These are phyloP conservation scores for Pneumocystis wakefieldiae DNA, from an alignment of 1,139 yeast genomes.

Conservation along the genomic window DNA sequence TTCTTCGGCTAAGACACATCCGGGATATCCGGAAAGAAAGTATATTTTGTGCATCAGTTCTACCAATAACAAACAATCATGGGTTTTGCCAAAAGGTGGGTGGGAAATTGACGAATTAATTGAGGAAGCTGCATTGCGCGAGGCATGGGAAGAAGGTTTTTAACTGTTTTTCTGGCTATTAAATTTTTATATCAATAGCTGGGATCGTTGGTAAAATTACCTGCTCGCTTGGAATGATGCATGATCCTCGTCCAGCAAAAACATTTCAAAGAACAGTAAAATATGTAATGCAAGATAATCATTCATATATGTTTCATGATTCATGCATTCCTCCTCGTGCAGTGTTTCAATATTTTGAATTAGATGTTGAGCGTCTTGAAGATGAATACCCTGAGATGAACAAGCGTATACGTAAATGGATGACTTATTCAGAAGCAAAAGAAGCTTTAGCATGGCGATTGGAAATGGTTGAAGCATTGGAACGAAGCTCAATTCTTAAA, in stretches of 20 bases:
- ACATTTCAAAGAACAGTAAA: slow-evolving; percentile 4
- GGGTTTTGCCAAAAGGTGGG: slow-evolving; percentile 87
- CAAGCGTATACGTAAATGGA: slow-evolving; percentile 12
- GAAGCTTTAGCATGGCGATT: slow-evolving; percentile 6
- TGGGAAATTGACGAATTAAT: slow-evolving; percentile 68
- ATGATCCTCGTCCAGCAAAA: slow-evolving; percentile 6
- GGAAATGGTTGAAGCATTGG: slow-evolving; percentile 10
- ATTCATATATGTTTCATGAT: background rate
- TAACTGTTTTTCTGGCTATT: slow-evolving; percentile 28
- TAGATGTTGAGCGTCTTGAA: slow-evolving; percentile 5
- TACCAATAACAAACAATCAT: slow-evolving; percentile 37
- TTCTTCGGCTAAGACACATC: slow-evolving; percentile 36
- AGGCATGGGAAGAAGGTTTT: slow-evolving; percentile 98
- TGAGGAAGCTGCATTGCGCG: slow-evolving; percentile 55
- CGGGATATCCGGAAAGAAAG: slow-evolving; percentile 5
- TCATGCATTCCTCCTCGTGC: slow-evolving; percentile 5
- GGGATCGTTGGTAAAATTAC: slow-evolving; percentile 9
- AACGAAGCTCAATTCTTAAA: slow-evolving; percentile 8
- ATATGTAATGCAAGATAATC: background rate
- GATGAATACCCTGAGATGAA: slow-evolving; percentile 12
- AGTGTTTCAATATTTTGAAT: slow-evolving; percentile 10
- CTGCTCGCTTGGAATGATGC: slow-evolving; percentile 3
- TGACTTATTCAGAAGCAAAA: slow-evolving; percentile 12
- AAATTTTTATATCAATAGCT: background rate
- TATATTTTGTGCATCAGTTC: slow-evolving; percentile 63